Evolutionary conservation across 2,329 filamentous ascomycete genomes (phyloP).

Genomic region (Pestalotiopsis sp.): DNA sequence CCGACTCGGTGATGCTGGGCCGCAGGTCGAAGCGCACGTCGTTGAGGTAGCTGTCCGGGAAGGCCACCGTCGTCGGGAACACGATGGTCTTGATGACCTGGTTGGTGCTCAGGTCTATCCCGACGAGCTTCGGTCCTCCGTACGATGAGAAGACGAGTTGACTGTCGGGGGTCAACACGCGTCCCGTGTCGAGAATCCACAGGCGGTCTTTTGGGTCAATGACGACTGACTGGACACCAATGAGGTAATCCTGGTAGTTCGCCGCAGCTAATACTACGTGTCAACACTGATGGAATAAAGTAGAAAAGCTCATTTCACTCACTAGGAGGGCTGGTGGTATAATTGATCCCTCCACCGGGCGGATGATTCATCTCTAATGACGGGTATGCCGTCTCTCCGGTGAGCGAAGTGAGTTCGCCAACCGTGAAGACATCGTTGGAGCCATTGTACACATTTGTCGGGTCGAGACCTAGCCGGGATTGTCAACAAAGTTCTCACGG

Average conservation of each 20-base stretch:
- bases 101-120: slow-evolving; percentile 45
- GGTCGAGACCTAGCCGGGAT: slow-evolving; percentile 39
- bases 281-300: background rate
- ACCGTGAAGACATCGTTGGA: slow-evolving; percentile 42
- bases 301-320: background rate
- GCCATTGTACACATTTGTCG: slow-evolving; percentile 41
- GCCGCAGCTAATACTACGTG: slow-evolving; percentile 29
- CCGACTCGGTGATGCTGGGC: slow-evolving; percentile 36
- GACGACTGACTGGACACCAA: slow-evolving; percentile 52
- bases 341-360: slow-evolving; percentile 18
- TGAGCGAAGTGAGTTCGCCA: slow-evolving; percentile 27
- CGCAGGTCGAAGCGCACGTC: slow-evolving; percentile 55
- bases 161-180: slow-evolving; percentile 35
- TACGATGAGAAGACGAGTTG: slow-evolving; percentile 42
- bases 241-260: slow-evolving; percentile 48
- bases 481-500: background rate
- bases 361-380: slow-evolving; percentile 42
- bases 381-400: slow-evolving; percentile 23
- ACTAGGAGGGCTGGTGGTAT: slow-evolving; percentile 2
- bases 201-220: slow-evolving; percentile 49
- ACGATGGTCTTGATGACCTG: slow-evolving; percentile 47
- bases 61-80: slow-evolving; percentile 35
- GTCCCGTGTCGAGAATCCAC: slow-evolving; percentile 54
- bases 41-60: slow-evolving; percentile 50
- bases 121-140: slow-evolving; percentile 52